Evolutionary conservation across 2,329 filamentous ascomycete genomes (phyloP).

Genomic region (Claviceps arundinis): DNA sequence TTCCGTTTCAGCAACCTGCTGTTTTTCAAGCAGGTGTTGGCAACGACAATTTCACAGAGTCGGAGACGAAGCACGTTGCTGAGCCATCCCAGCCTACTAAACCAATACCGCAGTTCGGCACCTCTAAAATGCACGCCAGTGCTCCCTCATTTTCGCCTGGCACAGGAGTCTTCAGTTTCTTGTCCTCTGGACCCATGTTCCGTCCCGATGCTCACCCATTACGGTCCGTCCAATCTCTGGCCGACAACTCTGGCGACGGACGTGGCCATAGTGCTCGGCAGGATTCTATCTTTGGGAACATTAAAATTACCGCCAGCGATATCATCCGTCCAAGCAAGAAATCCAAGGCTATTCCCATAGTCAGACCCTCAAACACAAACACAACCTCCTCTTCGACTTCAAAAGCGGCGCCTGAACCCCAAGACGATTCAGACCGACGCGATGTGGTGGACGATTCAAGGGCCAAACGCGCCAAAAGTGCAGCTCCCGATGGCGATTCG

Average conservation of each 20-base stretch:
- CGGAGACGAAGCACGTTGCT: background rate
- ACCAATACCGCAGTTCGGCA: constrained; percentile 20
- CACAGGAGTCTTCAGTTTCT: constrained; percentile 54
- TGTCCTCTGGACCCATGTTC: constrained; percentile 52
- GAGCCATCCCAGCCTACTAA: constrained; percentile 8
- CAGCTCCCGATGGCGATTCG: constrained; percentile 53
- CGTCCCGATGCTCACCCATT: constrained; percentile 67
- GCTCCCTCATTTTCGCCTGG: constrained; percentile 61
- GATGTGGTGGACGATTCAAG: constrained; percentile 48
- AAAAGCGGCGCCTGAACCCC: constrained; percentile 8
- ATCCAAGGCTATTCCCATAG: constrained; percentile 74
- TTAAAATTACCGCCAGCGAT: constrained; percentile 49
- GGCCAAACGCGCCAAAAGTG: constrained; percentile 60
- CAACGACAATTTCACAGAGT: background rate
- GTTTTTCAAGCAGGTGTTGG: constrained; percentile 27
- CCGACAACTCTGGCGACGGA: constrained; percentile 32
- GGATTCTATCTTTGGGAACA: constrained; percentile 54
- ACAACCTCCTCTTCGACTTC: constrained; percentile 18
- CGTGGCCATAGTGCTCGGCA: constrained; percentile 29
- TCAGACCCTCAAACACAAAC: constrained; percentile 46
- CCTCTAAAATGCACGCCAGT: constrained; percentile 50
- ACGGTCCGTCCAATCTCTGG: constrained; percentile 43
- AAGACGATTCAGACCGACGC: constrained; percentile 39
- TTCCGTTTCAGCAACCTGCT: constrained; percentile 28
- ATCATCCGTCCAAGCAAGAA: constrained; percentile 53